Conservation (phyloP, 1,284 basidiomycete genomes). For the Gymnopus androsaceus region DNA sequence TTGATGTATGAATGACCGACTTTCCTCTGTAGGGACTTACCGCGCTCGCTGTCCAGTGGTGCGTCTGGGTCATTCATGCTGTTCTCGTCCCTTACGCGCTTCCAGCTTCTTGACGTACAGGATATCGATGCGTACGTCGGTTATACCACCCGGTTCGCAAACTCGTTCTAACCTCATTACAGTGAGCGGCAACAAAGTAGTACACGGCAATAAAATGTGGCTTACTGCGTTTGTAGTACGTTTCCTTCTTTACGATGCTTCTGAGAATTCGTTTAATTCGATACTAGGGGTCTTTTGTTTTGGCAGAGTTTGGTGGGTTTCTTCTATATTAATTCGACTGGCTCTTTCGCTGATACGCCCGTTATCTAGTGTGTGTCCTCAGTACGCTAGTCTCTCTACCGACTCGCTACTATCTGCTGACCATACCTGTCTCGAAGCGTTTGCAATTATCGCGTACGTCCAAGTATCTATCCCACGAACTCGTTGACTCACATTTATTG, state of each 20-base stretch:
- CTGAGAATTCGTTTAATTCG: neutral
- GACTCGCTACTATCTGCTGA: neutral
- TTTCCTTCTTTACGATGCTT: neutral
- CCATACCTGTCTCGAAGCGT: constrained; percentile 15
- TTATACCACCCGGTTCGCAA: neutral
- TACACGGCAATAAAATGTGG: constrained; percentile 28
- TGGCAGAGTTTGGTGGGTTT: constrained; percentile 26
- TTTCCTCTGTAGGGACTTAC: constrained; percentile 1
- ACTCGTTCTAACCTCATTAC: neutral
- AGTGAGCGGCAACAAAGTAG: constrained; percentile 34
- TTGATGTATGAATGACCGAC: neutral
- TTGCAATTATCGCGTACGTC: constrained; percentile 22
- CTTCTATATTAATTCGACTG: neutral
- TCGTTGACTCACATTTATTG: neutral
- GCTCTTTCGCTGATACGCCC: constrained; percentile 15
- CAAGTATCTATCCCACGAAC: neutral
- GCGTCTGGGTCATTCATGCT: neutral
- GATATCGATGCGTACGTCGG: constrained; percentile 5
- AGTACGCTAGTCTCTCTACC: constrained; percentile 18
- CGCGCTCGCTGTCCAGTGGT: constrained; percentile 1
- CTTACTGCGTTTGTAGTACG: constrained; percentile 26
- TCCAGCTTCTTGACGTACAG: constrained; percentile 7
- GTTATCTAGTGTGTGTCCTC: constrained; percentile 18
- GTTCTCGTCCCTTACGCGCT: neutral
- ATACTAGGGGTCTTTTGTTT: constrained; percentile 18